Evolutionary conservation across 495 filamentous ascomycete genomes (phyloP).

Genomic region (Aspergillus heteromorphus): DNA sequence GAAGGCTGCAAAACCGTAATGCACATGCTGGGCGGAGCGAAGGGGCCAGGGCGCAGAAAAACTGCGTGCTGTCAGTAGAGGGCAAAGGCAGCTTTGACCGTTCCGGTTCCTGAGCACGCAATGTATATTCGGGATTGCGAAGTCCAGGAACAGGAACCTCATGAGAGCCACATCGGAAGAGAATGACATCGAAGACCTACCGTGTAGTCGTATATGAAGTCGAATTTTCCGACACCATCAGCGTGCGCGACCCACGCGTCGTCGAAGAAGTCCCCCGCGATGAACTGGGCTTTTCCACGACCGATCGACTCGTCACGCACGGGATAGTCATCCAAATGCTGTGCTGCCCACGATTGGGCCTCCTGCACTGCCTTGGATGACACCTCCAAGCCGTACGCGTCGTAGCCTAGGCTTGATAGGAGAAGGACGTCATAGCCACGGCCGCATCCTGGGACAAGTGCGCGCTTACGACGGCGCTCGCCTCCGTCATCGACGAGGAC

Average conservation of each 20-base stretch:
- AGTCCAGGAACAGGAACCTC: too few species aligned
- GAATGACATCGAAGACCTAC: too few species aligned
- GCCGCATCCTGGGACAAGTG: constrained; percentile 61
- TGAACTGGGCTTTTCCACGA: constrained; percentile 46
- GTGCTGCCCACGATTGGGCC: constrained; percentile 36
- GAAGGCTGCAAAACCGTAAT: too few species aligned
- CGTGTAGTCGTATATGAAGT: too few species aligned
- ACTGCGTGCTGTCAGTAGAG: too few species aligned
- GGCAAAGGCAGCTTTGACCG: too few species aligned
- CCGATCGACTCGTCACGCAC: constrained; percentile 28
- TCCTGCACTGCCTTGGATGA: constrained; percentile 44
- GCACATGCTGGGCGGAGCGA: too few species aligned
- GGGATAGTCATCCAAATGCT: constrained; percentile 32
- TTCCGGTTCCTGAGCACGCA: too few species aligned
- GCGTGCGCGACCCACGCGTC: constrained; percentile 39
- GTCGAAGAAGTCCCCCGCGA: constrained; percentile 62
- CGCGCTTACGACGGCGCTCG: constrained; percentile 26
- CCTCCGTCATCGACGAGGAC: constrained; percentile 7
- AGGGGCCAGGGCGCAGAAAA: too few species aligned
- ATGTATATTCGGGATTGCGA: too few species aligned
- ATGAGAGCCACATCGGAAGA: too few species aligned
- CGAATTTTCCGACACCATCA: too few species aligned
- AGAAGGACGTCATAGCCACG: constrained; percentile 62
- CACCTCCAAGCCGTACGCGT: constrained; percentile 60
- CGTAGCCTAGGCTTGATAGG: constrained; percentile 55